Base-by-base conservation (phyloP, 2,329 filamentous ascomycete genomes). In the Stagonosporopsis tanaceti region DNA sequence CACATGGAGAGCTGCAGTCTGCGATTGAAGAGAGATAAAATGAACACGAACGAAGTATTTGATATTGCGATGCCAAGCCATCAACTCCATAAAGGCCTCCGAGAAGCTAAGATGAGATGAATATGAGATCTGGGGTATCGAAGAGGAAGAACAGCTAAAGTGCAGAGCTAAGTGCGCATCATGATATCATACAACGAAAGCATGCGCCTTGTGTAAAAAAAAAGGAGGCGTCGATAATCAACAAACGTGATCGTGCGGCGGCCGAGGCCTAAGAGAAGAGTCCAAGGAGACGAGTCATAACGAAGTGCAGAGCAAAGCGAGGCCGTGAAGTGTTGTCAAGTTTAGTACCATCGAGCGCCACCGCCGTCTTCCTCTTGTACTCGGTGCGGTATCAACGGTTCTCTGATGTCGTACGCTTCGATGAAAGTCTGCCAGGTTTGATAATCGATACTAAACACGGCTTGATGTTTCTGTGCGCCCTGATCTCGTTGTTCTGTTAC, bases 371-470 rank as follows among this genome's bases (percentile, higher is more conserved):
- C 63, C 30, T 76, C 71, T 12, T 53, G 44, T n/a, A 64, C 52
- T 22, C 95, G 86, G 74, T 97, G 90, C n/a, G 88, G 85, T 61
- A 99, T 98, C 76, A 97, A 89, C 1, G 91, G 83, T 62, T 92
- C 82, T n/a, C 80, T 84, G 63, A 98, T 92, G 25, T 89, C 80
- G 69, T 93, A 96, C 0, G 86, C 86, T 9, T 90, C 76, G 46
- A 96, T 89, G 41, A 97, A 82, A 20, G 91, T 85, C 64, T 86
- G 81, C 94, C 94, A 99, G 0, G 86, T 91, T 1, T 86, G 83
- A 81, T 93, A 95, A 66, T 98, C 93, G 60, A 99, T 85, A 12
- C 90, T 89, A 72, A 98, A 86, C 22, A 99, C 89, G 12, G 93
- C 91, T 77, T 99, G 95, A 61, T 95, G 89, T 44, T 78, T 80